Conservation (phyloP, 768 basidiomycete species). For the Mycena floridula region DNA sequence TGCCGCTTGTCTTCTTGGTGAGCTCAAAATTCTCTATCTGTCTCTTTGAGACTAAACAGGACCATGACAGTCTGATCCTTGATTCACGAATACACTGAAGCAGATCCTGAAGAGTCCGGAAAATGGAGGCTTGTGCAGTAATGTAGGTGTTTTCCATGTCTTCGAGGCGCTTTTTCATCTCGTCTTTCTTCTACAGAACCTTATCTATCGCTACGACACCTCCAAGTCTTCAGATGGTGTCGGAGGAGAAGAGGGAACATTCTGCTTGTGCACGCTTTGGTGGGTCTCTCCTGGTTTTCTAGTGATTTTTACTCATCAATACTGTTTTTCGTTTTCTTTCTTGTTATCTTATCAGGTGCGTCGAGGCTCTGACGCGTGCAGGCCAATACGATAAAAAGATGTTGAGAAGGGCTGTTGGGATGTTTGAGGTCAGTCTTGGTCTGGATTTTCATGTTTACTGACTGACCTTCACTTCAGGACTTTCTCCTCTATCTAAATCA, state of each 20-base stretch:
- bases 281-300: conserved; percentile 20
- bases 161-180: neutral
- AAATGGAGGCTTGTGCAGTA: conserved; percentile 86
- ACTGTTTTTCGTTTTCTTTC: neutral
- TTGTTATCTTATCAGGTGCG: conserved; percentile 69
- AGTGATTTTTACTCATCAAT: neutral
- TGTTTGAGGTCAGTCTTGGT: conserved; percentile 71
- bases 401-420: conserved; percentile 63
- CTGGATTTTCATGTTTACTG: neutral
- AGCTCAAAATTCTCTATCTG: conserved; percentile 48
- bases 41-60: neutral
- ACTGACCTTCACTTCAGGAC: conserved; percentile 34
- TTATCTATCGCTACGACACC: conserved; percentile 89
- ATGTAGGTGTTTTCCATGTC: conserved; percentile 36
- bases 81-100: conserved; percentile 82
- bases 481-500: conserved; percentile 83
- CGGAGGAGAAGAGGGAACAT: conserved; percentile 93
- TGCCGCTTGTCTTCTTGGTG: conserved; percentile 92
- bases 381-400: conserved; percentile 70
- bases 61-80: conserved; percentile 64
- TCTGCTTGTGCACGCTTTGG: conserved; percentile 86
- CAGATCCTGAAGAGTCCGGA: conserved; percentile 83
- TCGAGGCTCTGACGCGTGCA: conserved; percentile 86
- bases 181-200: conserved; percentile 45
- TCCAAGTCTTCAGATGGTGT: conserved; percentile 86